Base-by-base conservation (phyloP, 2,329 filamentous ascomycete species). In the Alternaria sp. region DNA sequence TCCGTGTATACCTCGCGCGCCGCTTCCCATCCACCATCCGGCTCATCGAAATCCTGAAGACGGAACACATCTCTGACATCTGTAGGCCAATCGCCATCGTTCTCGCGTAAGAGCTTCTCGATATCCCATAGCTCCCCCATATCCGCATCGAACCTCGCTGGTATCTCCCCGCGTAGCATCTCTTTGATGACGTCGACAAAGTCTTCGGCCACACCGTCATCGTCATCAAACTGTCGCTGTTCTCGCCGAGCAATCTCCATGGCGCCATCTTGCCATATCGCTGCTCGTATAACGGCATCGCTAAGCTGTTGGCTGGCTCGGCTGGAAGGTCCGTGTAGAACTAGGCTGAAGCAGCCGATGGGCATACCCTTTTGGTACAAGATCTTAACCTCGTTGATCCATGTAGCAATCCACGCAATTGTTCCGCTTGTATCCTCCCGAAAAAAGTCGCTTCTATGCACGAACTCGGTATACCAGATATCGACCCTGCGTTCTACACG, bases 41-140 rank as follows among this genome's bases (percentile, higher is more conserved):
- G 46, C 30, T 44, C 30, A 0, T 58, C 56, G 33, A 58, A 51
- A 6, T 51, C 26, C 2, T 30, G 10, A 23, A 58, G 45, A 15
- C 6, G 21, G 3, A 51, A 30, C 1, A 51, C 30, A 12, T 21
- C 2, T 0, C 21, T 5, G 23, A 44, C 21, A 0, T n/a, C 0
- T 2, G 5, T 3, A 6, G 56, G 46, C 56, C 46, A 51, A 2
- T 51, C 46, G 2, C 55, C 55, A 4, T 12, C 14, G n/a, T 43
- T 21, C 1, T 58, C 21, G 23, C 30, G 12, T 12, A 58, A 4
- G 1, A 53, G 6, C 47, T 50, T n/a, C 8, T 58, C 56, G 1
- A 58, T 43, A 33, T 44, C 21, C 33, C 56, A 58, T n/a, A 58
- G 1, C 33, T 58, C 46, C 2, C 33, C 45, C 55, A 43, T 50